Base-by-base conservation (phyloP, 176 grass and related monocot species). In the Eleusine coracana region DNA sequence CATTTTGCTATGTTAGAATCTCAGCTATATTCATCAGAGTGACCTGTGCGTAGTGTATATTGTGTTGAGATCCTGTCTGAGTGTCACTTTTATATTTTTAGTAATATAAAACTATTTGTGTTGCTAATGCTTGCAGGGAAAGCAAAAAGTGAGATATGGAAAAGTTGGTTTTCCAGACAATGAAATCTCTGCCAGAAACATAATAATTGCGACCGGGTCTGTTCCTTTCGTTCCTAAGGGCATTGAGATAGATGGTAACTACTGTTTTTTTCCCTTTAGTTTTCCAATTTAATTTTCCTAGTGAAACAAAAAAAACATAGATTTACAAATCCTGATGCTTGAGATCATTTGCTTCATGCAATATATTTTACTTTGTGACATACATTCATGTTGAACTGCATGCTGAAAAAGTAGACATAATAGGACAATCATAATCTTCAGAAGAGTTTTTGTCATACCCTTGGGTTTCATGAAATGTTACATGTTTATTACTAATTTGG, bases 191-290 rank as follows among this genome's bases (percentile, higher is more conserved):
- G 86, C 88, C n/a, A 87, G 46, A 60, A 84, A 96, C 68, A 92
- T 90, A 49, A 92, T 96, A 67, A 96, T 96, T 82, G 88, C 90
- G 17, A 96, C 90, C 0, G 93, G 93, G 15, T 92, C 90, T 50
- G 80, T 90, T 78, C 93, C 93, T 66, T 92, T 92, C 84, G 88
- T 96, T 61, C 93, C 93, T 15, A 96, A 92, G 49, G 90, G 93
- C 85, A 92, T 96, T 64, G 90, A 96, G 88, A 77, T 96, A 78
- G 93, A 92, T 88, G 93, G 93, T 96, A 92, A 83, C 11, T 84
- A 38, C 37, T 59, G 49, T 78, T 88, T 37, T 20, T 1, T 65
- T 58, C 36, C 59, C 18, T 68, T 39, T 50, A 28, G 52, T 36
- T 64, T 18, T 64, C 56, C 5, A 39, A 76, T 36, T 58, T 23